Conservation (phyloP, 495 filamentous ascomycete species). For the Penicillium riverlandense region DNA sequence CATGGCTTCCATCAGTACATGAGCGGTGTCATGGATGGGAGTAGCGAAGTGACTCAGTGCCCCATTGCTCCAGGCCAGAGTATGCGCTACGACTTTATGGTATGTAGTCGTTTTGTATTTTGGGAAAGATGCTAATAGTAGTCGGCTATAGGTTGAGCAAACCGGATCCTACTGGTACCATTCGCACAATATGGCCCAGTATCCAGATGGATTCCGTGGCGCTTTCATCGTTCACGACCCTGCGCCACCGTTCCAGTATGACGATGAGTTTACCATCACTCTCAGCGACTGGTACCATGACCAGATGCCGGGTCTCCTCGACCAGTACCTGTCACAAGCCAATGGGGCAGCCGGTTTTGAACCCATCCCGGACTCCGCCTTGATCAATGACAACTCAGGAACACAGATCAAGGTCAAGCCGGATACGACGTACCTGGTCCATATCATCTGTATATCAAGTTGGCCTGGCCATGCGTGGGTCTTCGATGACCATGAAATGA, state of each 20-base stretch:
- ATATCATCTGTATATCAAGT: slow-evolving; percentile 60
- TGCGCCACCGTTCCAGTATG: slow-evolving; percentile 55
- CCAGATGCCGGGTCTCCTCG: slow-evolving; percentile 51
- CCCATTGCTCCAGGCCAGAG: slow-evolving; percentile 52
- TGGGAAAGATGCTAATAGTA: slow-evolving; percentile 16
- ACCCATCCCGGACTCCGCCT: slow-evolving; percentile 56
- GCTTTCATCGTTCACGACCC: slow-evolving; percentile 69
- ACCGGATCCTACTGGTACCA: slow-evolving; percentile 86
- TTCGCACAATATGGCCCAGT: slow-evolving; percentile 64
- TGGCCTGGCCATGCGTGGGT: slow-evolving; percentile 51
- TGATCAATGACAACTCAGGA: slow-evolving; percentile 59
- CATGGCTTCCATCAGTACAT: slow-evolving; percentile 60
- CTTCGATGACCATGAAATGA: slow-evolving; percentile 49
- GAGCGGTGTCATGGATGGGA: slow-evolving; percentile 57
- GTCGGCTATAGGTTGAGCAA: slow-evolving; percentile 48
- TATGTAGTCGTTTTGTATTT: slow-evolving; percentile 36
- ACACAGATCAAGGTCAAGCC: slow-evolving; percentile 35
- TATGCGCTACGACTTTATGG: slow-evolving; percentile 67
- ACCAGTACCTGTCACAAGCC: slow-evolving; percentile 43
- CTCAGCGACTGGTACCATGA: slow-evolving; percentile 63
- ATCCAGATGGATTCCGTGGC: slow-evolving; percentile 72
- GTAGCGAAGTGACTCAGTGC: slow-evolving; percentile 57
- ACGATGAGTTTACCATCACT: slow-evolving; percentile 57
- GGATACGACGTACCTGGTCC: slow-evolving; percentile 56
- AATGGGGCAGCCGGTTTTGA: slow-evolving; percentile 46